Conservation (phyloP, 2,329 filamentous ascomycete species). For the Ceratocystis papillata region DNA sequence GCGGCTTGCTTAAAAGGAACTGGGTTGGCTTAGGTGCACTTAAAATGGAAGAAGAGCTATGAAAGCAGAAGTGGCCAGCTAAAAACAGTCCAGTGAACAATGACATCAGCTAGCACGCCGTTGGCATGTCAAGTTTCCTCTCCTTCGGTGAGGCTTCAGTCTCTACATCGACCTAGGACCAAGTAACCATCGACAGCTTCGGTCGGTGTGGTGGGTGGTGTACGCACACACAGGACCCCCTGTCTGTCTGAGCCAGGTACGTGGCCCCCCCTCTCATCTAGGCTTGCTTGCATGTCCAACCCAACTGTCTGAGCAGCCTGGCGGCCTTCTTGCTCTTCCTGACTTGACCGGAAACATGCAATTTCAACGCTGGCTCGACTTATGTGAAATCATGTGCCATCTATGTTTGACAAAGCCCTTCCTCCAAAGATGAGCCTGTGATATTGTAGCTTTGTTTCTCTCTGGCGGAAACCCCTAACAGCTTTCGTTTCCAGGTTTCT, state of each 20-base stretch:
- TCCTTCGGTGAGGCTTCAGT: background rate
- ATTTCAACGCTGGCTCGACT: background rate
- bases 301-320: background rate
- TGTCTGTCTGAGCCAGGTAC: too few relatives aligned
- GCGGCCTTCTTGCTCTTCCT: background rate
- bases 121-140: too few relatives aligned
- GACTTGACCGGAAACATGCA: background rate
- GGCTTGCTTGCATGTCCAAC: background rate
- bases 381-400: constrained; percentile 8
- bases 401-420: background rate
- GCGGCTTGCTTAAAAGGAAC: background rate
- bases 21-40: background rate
- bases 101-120: background rate
- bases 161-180: background rate
- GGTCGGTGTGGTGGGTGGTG: background rate
- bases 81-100: background rate
- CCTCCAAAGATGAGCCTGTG: background rate
- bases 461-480: background rate
- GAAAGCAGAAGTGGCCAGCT: too few relatives aligned
- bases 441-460: background rate
- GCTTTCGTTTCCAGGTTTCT: background rate
- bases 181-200: background rate
- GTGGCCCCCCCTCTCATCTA: too few relatives aligned
- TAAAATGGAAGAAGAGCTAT: constrained; percentile 1
- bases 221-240: background rate